Base-by-base conservation (phyloP, 805 yeast genomes). In the Schizosaccharomyces lindneri region DNA sequence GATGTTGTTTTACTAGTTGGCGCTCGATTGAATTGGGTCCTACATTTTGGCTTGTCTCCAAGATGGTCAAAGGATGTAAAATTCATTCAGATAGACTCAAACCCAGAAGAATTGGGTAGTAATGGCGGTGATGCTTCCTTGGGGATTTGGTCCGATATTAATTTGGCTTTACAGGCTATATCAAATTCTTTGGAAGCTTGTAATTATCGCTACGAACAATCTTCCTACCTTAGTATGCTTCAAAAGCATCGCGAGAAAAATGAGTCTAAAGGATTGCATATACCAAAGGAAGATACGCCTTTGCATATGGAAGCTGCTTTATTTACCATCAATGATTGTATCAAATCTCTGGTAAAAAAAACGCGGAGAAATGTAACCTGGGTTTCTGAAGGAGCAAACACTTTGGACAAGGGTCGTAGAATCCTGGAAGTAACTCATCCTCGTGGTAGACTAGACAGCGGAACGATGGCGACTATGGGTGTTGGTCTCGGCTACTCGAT, bases 401-500 rank as follows among this genome's bases (percentile, higher is more conserved):
- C 87, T 0, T 83, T 83, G 87, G 88, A 83, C 65, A 74, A 79
- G 27, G 82, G 87, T 1, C 73, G 88, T 59, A 73, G 80, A 11
- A 78, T 83, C 0, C 82, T 83, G 67, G 79, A 80, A 4, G 73
- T 81, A 60, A 69, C 71, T 6, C 65, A 65, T 2, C 83, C 87
- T 0, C 75, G 77, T 63, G 77, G 73, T 24, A 70, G 86, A 48
- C 70, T 83, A 27, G 89, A 83, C 66, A 85, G 86, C 1, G 88
- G 87, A 4, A 83, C 87, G 0, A 81, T 81, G 70, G 87, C 86
- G 0, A 83, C 87, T 0, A 84, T 83, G 88, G 89, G 89, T 2
- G 73, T 83, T 41, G 89, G 87, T 0, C 62, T 83, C 19, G 86
- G 87, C 0, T 83, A 83, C 66, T 83, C 84, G 1, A 78, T 83